Conservation (phyloP, 805 yeast genomes). For the Yamadazyma nakazawae region DNA sequence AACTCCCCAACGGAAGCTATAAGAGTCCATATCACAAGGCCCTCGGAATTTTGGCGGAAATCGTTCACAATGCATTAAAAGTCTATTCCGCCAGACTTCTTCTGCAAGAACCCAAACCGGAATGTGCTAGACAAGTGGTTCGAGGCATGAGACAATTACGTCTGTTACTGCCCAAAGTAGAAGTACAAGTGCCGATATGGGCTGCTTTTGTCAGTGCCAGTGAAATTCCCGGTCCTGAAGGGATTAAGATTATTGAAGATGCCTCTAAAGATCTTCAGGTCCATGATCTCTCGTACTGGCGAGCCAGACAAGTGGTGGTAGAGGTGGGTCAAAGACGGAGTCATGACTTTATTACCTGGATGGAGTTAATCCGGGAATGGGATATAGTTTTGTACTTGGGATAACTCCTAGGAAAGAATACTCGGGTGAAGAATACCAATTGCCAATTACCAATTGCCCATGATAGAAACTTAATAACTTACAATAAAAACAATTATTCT, state of each 20-base stretch:
- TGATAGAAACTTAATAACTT: too few relatives aligned
- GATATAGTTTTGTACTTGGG: constrained; percentile 40
- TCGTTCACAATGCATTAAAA: constrained; percentile 43
- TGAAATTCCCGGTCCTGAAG: constrained; percentile 17
- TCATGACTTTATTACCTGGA: constrained; percentile 42
- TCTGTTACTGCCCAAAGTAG: constrained; percentile 1
- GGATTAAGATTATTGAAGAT: neutral
- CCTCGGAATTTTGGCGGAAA: constrained; percentile 32
- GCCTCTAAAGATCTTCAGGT: neutral
- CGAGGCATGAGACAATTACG: neutral
- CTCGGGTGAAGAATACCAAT: too few relatives aligned
- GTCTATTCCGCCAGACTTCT: constrained; percentile 46
- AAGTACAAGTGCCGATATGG: constrained; percentile 2
- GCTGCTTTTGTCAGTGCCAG: constrained; percentile 24
- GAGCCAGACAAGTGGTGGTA: constrained; percentile 50
- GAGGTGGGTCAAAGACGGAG: constrained; percentile 49
- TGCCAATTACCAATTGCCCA: too few relatives aligned
- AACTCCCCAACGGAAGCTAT: constrained; percentile 19
- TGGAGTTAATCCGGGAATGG: constrained; percentile 56
- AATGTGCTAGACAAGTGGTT: neutral
- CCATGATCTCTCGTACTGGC: constrained; percentile 43
- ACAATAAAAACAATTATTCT: too few relatives aligned
- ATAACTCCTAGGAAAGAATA: too few relatives aligned
- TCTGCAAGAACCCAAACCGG: constrained; percentile 26
- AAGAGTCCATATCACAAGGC: constrained; percentile 39